Conservation (phyloP, 257 asterid genomes). For the Gynochthodes officinalis region DNA sequence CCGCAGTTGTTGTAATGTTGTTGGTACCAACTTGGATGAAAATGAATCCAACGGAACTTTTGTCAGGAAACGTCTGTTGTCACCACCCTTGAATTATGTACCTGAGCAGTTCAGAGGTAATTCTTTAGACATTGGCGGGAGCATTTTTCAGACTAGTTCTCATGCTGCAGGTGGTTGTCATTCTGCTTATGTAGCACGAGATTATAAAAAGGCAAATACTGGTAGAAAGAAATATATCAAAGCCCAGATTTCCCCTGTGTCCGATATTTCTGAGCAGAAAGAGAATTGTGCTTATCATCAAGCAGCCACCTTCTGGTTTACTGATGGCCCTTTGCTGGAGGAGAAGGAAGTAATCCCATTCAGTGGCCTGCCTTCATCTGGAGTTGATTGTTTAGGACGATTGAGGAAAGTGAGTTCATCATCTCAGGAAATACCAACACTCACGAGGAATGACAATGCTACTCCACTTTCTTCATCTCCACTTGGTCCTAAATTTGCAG, state of each 20-base stretch:
- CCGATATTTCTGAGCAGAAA: constrained; percentile 29
- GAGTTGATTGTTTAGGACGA: constrained; percentile 24
- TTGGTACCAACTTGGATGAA: constrained; percentile 24
- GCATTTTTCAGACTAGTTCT: constrained; percentile 25
- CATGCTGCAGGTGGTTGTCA: constrained; percentile 21
- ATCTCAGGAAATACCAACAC: constrained; percentile 26
- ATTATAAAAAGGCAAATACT: constrained; percentile 55
- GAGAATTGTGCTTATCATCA: constrained; percentile 23
- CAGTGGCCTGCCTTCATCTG: constrained; percentile 33
- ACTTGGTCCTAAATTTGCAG: constrained; percentile 49
- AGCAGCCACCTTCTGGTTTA: constrained; percentile 31
- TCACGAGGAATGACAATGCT: constrained; percentile 25
- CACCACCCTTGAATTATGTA: constrained; percentile 62
- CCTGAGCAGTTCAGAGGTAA: constrained; percentile 43
- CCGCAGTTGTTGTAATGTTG: constrained; percentile 22
- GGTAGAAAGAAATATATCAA: constrained; percentile 33
- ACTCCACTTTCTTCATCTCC: constrained; percentile 57
- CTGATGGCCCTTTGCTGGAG: constrained; percentile 70
- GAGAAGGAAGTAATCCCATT: constrained; percentile 35
- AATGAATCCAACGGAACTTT: constrained; percentile 37
- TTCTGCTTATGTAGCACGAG: constrained; percentile 35
- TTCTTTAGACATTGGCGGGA: constrained; percentile 47
- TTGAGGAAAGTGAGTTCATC: constrained; percentile 21
- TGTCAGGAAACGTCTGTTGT: constrained; percentile 64
- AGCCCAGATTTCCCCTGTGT: constrained; percentile 31